phyloP scores from a whole-genome alignment of 2,329 filamentous ascomycete genomes.

The Ascocoryne sarcoides region DNA sequence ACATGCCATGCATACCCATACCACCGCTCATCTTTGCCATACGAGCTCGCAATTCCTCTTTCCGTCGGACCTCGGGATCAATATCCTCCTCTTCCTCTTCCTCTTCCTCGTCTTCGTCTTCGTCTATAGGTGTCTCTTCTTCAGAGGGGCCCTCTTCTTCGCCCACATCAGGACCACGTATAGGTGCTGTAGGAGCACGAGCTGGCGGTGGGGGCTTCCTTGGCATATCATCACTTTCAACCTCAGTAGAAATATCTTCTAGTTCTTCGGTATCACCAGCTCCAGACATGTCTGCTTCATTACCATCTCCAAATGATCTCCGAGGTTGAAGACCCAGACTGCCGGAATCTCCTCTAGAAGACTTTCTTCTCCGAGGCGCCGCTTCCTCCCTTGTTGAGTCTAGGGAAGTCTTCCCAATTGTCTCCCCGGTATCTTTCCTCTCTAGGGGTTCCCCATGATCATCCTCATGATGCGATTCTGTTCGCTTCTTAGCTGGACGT shows the following conservation, averaged over 20 bases:
- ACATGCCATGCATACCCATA: conserved; percentile 95
- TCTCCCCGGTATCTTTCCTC: conserved; percentile 40
- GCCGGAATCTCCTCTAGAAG: conserved; percentile 36
- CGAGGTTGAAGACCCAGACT: conserved; percentile 15
- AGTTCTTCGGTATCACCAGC: conserved; percentile 55
- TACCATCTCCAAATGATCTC: conserved; percentile 46
- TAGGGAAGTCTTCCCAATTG: conserved; percentile 39
- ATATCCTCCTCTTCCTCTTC: conserved; percentile 79
- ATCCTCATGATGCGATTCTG: conserved; percentile 37
- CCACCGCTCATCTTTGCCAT: conserved; percentile 99
- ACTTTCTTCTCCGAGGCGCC: conserved; percentile 42
- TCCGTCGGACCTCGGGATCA: conserved; percentile 77
- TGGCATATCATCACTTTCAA: conserved; percentile 60
- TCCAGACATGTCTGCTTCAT: conserved; percentile 57
- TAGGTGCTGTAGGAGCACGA: conserved; percentile 32
- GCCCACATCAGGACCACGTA: conserved; percentile 33
- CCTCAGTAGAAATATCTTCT: conserved; percentile 49
- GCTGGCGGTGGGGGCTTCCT: conserved; percentile 28
- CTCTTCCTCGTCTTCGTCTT: conserved; percentile 50
- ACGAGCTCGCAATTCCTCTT: conserved; percentile 80
- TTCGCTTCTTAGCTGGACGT: conserved; percentile 60
- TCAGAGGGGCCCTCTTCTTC: conserved; percentile 38
- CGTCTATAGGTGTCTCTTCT: conserved; percentile 34
- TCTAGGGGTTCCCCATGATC: conserved; percentile 34
- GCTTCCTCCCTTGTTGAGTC: conserved; percentile 36